A percentile compares a stretch with the other conserved stretches of the same genome.
These are phyloP conservation scores for Monilinia vaccinii-corymbosi DNA, from an alignment of 2,329 filamentous ascomycete genomes.

Conservation along the genomic window DNA sequence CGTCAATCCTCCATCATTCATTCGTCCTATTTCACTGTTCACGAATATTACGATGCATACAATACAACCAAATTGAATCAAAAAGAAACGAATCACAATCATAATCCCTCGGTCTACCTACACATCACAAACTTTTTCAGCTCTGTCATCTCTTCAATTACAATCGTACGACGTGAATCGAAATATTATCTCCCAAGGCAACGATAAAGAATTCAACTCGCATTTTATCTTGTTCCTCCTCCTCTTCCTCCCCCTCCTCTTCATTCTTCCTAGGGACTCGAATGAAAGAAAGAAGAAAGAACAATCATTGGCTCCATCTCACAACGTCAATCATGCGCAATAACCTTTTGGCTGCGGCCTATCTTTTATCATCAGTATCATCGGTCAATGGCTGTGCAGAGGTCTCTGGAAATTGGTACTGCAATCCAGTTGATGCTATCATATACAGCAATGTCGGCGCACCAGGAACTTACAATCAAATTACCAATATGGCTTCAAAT, in stretches of 20 bases:
- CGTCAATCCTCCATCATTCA: background rate
- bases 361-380: background rate
- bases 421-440: constrained; percentile 54
- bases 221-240: background rate
- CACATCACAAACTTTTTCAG: background rate
- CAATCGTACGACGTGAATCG: background rate
- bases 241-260: background rate
- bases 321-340: constrained; percentile 2
- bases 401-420: constrained; percentile 50
- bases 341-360: constrained; percentile 1
- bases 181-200: background rate
- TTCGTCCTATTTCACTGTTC: background rate
- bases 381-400: constrained; percentile 24
- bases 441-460: constrained; percentile 55
- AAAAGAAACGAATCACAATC: background rate
- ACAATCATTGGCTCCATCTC: background rate
- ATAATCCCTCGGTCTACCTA: background rate
- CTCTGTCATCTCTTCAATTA: background rate
- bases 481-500: constrained; percentile 48
- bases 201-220: background rate
- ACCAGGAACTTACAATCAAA: constrained; percentile 53
- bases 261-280: background rate
- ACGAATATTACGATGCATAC: background rate
- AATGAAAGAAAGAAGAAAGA: background rate
- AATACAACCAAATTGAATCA: background rate